These are phyloP conservation scores for Crassisporium funariophilum DNA, from an alignment of 768 basidiomycete genomes.

Conservation along the genomic window DNA sequence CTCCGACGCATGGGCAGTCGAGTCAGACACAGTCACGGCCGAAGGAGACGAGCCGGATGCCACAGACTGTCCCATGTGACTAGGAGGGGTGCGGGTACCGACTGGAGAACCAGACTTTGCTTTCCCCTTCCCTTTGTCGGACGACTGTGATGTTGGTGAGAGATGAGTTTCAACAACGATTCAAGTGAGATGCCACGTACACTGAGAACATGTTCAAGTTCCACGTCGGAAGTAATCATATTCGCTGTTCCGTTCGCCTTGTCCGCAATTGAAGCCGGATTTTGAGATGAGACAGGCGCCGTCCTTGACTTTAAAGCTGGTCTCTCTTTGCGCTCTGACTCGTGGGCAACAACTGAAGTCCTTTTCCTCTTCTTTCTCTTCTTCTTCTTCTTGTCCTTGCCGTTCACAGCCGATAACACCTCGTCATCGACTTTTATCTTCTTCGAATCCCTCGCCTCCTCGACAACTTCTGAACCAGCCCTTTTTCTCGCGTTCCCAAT, in stretches of 20 bases:
- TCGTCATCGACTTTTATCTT: conserved; percentile 31
- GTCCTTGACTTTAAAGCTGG: conserved; percentile 8
- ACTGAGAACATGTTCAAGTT: conserved; percentile 13
- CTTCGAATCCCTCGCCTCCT: conserved; percentile 30
- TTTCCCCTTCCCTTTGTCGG: conserved; percentile 44
- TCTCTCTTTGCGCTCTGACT: conserved; percentile 8
- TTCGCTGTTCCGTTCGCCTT: neutral
- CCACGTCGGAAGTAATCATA: conserved; percentile 4
- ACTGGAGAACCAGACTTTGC: conserved; percentile 27
- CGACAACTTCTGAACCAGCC: conserved; percentile 27
- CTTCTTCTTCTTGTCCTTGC: conserved; percentile 37
- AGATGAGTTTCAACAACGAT: neutral
- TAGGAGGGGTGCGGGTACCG: conserved; percentile 1
- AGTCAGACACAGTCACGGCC: neutral
- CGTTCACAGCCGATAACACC: conserved; percentile 14
- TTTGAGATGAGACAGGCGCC: conserved; percentile 5
- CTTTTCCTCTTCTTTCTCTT: conserved; percentile 40
- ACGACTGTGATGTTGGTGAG: conserved; percentile 20
- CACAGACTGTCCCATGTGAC: conserved; percentile 8
- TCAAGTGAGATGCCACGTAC: conserved; percentile 16
- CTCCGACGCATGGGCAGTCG: conserved; percentile 16
- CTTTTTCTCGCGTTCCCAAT: conserved; percentile 33
- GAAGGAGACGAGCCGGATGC: conserved; percentile 16
- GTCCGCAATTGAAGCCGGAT: neutral
- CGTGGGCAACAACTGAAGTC: conserved; percentile 31